Base-by-base conservation (phyloP, 2,329 filamentous ascomycete species). In the Hymenoscyphus fructigenus region DNA sequence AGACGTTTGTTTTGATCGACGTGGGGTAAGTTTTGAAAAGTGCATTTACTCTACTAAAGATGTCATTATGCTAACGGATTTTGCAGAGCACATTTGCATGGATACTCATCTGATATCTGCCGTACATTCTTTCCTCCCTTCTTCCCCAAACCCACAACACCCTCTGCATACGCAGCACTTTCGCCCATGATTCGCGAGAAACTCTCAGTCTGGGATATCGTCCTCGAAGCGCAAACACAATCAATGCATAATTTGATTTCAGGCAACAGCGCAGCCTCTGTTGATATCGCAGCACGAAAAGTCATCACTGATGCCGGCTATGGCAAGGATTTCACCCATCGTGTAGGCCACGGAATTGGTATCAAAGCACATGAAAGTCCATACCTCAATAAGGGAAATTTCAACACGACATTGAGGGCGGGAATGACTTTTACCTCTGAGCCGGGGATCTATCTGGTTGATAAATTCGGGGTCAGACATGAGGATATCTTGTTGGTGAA, bases 331-430 rank as follows among this genome's bases (percentile, higher is more conserved):
- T 89, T 89, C 67, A 88, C 86, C 1, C 86, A 89, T 68, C 81
- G 86, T 1, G 77, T 89, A 0, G 86, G 86, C 0, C 87, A 89
- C 69, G 84, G 86, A 1, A 88, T 89, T 58, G 87, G 86, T 0
- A 88, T 89, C 72, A 88, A 89, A 75, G 86, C 86, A 0, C 86
- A 88, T 67, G 86, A 89, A 71, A 85, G 84, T 34, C 86, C 86
- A 0, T 89, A 88, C 68, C 76, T 89, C 36, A 87, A 89, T 72
- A 85, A 88, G 70, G 87, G 84, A 64, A 89, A 89, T 69, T 77
- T 76, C 2, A 75, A 72, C 1, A 76, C 78, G 0, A 70, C 76
- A 0, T 76, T 88, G 5, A 77, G 78, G 57, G 77, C 83, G 0
- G 86, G 86, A 0, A 89, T 89, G 86, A 80, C 82, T 0, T 89